Evolutionary conservation across 2,329 filamentous ascomycete genomes (phyloP), one percentile per base, ranked within the genome.

Genomic region (Chaetomiaceae sp.): DNA sequence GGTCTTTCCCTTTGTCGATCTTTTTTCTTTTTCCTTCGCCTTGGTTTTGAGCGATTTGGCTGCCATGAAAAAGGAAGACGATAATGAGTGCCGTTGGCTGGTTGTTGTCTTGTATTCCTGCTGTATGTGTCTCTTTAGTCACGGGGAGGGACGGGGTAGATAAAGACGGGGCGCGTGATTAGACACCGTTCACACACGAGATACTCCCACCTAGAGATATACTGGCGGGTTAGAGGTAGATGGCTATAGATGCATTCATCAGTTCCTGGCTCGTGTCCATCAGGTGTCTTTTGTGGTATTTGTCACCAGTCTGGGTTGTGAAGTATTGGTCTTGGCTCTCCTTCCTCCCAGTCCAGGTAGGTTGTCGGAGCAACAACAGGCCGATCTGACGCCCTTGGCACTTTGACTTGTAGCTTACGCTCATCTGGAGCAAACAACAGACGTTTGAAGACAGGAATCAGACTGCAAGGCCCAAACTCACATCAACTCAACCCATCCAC

Each of bases 151-250:
- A 7, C 27, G 23, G 34, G 39, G 39, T 47, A 43, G 43, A 43
- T 31, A 47, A 36, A 48, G 22, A 22, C 7, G 34, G 34, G 11
- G 15, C 7, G n/a, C n/a, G n/a, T n/a, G n/a, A n/a, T 46, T 40
- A 36, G 40, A 47, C 40, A 45, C 33, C 39, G 23, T 38, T 33
- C 44, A 45, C 36, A 27, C n/a, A n/a, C n/a, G n/a, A n/a, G 29
- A 55, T 43, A 55, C 47, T n/a, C n/a, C n/a, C n/a, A 47, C 47
- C 43, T 43, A 39, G 25, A 37, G 44, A 55, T 31, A 55, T 44
- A 55, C 29, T 52, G 31, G 23, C 25, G 15, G 27, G 33, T 22
- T 45, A 50, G 47, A 51, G 48, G 53, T 55, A 55, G 48, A 47
- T 40, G 37, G 43, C 17, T 43, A 44, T 48, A 55, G 38, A 51